Evolutionary conservation across 2,329 filamentous ascomycete species (phyloP).

Genomic region (Grosmannia clavigera): DNA sequence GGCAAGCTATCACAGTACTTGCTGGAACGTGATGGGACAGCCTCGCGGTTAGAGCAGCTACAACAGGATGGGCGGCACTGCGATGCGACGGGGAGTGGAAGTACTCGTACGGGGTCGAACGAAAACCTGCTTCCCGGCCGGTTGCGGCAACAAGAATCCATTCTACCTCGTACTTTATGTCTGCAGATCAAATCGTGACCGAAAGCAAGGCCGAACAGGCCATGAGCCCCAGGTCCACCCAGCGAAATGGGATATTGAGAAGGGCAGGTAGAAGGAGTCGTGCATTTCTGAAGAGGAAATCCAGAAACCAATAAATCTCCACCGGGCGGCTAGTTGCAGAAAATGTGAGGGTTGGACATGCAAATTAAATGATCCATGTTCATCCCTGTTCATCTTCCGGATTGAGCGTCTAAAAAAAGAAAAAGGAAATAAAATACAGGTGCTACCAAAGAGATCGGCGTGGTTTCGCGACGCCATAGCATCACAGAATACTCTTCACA

Average conservation of each 20-base stretch:
- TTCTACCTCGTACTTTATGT: neutral
- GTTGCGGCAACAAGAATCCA: neutral
- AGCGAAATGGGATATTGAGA: neutral
- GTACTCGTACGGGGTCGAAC: too few species aligned
- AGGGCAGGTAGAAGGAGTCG: neutral
- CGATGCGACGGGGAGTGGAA: neutral
- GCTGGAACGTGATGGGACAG: neutral
- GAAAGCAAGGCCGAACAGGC: too few species aligned
- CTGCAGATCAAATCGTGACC: too few species aligned
- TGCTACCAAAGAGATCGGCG: neutral
- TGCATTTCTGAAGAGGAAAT: neutral
- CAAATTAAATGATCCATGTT: neutral
- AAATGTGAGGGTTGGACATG: neutral
- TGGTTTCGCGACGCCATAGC: too few species aligned
- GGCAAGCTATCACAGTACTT: neutral
- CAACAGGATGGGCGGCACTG: neutral
- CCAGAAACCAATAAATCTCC: constrained; percentile 3
- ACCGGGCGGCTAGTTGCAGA: constrained; percentile 3
- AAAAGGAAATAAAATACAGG: neutral
- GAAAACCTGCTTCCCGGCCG: too few species aligned
- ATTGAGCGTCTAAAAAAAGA: neutral
- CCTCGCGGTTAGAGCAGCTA: neutral
- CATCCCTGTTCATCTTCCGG: neutral
- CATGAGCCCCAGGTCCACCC: too few species aligned
- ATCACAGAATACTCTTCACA: neutral